Base-by-base conservation (phyloP, 495 filamentous ascomycete genomes). In the Astrothelium macrocarpum region DNA sequence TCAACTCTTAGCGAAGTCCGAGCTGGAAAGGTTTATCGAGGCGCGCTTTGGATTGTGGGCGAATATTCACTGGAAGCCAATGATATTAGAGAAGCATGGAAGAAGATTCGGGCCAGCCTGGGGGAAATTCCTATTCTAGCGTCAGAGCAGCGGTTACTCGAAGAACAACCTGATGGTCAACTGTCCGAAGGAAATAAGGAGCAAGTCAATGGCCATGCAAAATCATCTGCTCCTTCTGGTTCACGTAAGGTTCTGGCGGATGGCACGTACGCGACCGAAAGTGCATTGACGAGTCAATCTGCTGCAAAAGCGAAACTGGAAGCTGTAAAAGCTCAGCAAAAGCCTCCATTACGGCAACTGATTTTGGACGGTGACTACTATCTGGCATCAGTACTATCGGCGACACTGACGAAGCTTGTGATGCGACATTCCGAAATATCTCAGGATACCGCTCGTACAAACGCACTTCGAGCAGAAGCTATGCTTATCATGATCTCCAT, bases 401-500 rank as follows among this genome's bases (percentile, higher is more conserved):
- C 91, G 9, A 96, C 95, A 1, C 82, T 99, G 63, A 97, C 94
- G 10, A 99, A 99, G 74, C 80, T 99, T 58, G 95, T 97, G 63
- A 97, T 99, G 91, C 89, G 95, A 43, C 92, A 99, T 73, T 88
- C 91, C 2, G 92, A 97, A 75, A 91, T 97, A 64, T 95, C 92
- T 20, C 80, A 89, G 26, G 94, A 97, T 68, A 75, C 78, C 29
- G 88, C 89, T 32, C 88, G 95, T 23, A 97, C 92, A 16, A 97
- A 97, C 71, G 92, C 93, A 36, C 83, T 99, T 2, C 87, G 90
- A 28, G 94, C 94, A 2, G 95, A 99, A 76, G 95, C 95, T 32
- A 99, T 97, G 95, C 81, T 97, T 49, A 97, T 97, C 73, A 96
- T 98, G 91, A 96, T 97, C 67, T 96, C 92, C 23, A 94, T 99